Conservation (phyloP, 2,329 filamentous ascomycete genomes). For the Pseudogymnoascus sp. region DNA sequence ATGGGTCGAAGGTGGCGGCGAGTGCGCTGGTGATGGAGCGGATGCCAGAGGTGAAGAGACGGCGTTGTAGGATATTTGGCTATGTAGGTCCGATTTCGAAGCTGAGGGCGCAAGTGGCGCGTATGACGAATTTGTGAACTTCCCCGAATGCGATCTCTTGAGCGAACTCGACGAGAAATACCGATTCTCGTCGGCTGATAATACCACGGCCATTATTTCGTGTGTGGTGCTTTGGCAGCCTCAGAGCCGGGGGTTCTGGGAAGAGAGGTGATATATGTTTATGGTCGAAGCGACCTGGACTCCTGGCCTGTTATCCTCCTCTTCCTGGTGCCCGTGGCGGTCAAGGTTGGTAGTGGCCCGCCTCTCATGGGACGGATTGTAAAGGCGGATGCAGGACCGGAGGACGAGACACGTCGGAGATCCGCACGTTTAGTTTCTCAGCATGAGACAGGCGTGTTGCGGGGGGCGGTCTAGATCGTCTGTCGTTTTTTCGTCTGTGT, state of each 20-base stretch:
- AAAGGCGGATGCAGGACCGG: neutral
- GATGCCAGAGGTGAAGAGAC: constrained; percentile 23
- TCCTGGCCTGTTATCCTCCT: neutral
- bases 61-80: constrained; percentile 22
- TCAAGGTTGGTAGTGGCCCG: neutral
- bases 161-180: constrained; percentile 49
- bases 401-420: neutral
- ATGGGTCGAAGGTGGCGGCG: constrained; percentile 47
- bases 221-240: neutral
- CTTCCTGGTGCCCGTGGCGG: neutral
- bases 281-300: neutral
- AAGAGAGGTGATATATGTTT: neutral
- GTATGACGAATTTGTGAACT: constrained; percentile 46
- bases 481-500: neutral
- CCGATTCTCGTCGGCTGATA: constrained; percentile 45
- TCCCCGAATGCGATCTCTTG: constrained; percentile 54
- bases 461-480: neutral
- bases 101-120: constrained; percentile 40
- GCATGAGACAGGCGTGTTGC: neutral
- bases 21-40: constrained; percentile 44
- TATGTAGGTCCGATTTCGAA: constrained; percentile 33
- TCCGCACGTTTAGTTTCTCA: neutral
- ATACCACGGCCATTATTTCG: constrained; percentile 28
- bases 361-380: neutral
- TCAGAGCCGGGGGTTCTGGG: neutral